phyloP scores from a whole-genome alignment of 2,329 filamentous ascomycete genomes.

The Monilinia aucupariae region DNA sequence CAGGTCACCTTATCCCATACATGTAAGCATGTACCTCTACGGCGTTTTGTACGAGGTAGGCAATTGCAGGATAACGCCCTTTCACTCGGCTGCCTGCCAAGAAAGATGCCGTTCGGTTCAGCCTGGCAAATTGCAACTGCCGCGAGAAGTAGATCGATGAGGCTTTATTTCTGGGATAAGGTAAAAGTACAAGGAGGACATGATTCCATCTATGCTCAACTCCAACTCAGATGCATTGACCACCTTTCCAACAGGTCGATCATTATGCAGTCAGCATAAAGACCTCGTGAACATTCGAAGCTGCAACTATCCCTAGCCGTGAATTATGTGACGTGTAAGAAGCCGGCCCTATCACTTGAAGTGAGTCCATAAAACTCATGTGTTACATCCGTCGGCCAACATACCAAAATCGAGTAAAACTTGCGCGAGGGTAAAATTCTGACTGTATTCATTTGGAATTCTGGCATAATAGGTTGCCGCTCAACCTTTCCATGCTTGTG shows the following conservation, averaged over 20 bases:
- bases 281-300: conserved; percentile 20
- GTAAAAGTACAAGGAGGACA: conserved; percentile 19
- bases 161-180: conserved; percentile 21
- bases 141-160: conserved; percentile 22
- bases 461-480: neutral
- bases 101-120: conserved; percentile 16
- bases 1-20: conserved; percentile 9
- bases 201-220: conserved; percentile 22
- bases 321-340: conserved; percentile 16
- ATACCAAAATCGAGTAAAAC: neutral
- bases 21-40: conserved; percentile 11
- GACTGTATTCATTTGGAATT: neutral
- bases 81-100: conserved; percentile 11
- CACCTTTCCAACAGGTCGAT: conserved; percentile 16
- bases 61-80: conserved; percentile 7
- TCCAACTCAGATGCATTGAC: conserved; percentile 19
- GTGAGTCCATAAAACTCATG: conserved; percentile 3
- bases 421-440: conserved; percentile 3
- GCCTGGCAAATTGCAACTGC: conserved; percentile 23
- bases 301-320: conserved; percentile 4
- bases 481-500: neutral
- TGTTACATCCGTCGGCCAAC: conserved; percentile 4
- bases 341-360: neutral
- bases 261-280: conserved; percentile 15
- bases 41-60: conserved; percentile 7